Base-by-base conservation (phyloP, 768 basidiomycete species). In the Auricularia sp. region DNA sequence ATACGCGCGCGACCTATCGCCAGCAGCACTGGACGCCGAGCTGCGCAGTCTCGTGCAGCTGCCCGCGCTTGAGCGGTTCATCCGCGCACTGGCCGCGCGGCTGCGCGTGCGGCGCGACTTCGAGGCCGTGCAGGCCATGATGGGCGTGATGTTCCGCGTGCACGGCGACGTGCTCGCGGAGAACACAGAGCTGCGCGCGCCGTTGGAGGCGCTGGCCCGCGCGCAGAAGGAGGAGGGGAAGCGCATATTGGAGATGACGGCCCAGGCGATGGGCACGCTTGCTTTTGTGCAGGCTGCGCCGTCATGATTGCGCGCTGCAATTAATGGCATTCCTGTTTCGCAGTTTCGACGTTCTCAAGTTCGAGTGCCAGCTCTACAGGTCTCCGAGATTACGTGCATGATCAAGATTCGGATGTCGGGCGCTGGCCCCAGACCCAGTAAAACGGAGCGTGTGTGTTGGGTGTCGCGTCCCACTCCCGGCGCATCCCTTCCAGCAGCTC, bases 21-120 rank as follows among this genome's bases (percentile, higher is more conserved):
- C 97, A 0, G 91, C 96, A 16, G 88, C 91, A 0, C 81, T 93
- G 56, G 97, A 99, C 73, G 79, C 97, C 18, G 96, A 98, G 71
- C 77, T 99, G 29, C 90, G 92, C 8, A 88, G 88, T 1, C 77
- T 98, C 62, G 75, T 84, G 35, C 81, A 86, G 3, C 76, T 90
- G 42, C 79, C 85, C 53, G 81, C 83, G 63, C 79, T 95, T 23
- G 76, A 74, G 0, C 72, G 79, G 21, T 98, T 98, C 77, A 76
- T 97, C 58, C 77, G 80, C 65, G 89, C 93, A 0, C 79, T 98
- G 33, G 83, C 80, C 11, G 83, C 77, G 63, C 86, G 96, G 3
- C 79, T 98, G 34, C 76, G 74, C 39, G 90, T 90, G 6, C 91
- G 87, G 68, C 84, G 84, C 60, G 97, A 99, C 76, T 98, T 97